Percentiles rank a stretch among this genome's conserved stretches.
phyloP scores from a whole-genome alignment of 148 eudicot genomes.

The Vaccinium macrocarpon region DNA sequence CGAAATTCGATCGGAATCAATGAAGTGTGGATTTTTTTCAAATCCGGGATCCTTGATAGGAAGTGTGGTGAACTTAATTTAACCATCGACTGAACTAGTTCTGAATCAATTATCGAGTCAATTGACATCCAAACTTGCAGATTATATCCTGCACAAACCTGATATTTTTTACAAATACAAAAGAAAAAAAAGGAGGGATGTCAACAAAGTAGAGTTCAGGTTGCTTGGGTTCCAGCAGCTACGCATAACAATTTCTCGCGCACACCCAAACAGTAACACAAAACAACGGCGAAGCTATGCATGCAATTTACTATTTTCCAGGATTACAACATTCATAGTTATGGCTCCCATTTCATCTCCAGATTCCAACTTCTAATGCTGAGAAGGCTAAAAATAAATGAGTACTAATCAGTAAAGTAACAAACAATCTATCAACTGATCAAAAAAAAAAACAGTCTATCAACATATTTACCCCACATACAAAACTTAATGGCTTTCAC shows the following conservation, averaged over 20 bases:
- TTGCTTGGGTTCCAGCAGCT: background rate
- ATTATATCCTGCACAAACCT: background rate
- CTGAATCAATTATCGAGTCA: background rate
- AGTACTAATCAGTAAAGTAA: background rate
- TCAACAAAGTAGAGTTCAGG: background rate
- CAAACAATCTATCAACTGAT: background rate
- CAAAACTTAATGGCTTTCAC: background rate
- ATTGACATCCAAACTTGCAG: background rate
- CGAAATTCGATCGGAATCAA: no score
- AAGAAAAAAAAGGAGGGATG: background rate
- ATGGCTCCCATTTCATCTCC: background rate
- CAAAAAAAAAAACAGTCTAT: no score
- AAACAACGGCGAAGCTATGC: background rate
- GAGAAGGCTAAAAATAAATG: background rate
- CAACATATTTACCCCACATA: background rate
- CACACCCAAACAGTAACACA: background rate
- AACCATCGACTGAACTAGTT: background rate
- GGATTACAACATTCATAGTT: background rate
- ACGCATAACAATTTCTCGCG: background rate
- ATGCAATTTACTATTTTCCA: background rate
- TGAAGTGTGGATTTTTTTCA: no score
- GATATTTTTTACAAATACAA: background rate
- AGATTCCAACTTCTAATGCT: background rate
- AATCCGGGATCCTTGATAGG: no score
- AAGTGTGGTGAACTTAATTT: background rate